Evolutionary conservation across 768 basidiomycete genomes (phyloP), one percentile per base, ranked within the genome.

Genomic region (Boletus patriciae): DNA sequence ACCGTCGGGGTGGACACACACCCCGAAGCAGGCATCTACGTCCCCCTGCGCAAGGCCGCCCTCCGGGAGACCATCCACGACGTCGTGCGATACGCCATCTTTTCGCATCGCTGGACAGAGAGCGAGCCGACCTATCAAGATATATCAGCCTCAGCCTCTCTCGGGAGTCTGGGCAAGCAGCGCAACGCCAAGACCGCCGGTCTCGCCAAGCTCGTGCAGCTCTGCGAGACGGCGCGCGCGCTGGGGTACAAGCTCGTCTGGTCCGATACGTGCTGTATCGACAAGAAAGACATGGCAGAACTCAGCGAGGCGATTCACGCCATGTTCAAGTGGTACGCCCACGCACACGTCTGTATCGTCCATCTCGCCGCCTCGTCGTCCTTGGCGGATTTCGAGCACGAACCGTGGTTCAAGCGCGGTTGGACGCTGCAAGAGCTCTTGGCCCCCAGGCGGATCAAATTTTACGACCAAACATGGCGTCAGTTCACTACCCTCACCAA

Each of bases 201-300:
- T 21, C 34, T 57, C 23, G 19, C 23, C 21, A 67, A 71, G 46
- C 65, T 68, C 37, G 25, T 41, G 6, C 53, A 53, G 12, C 57
- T 71, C 15, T 67, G 70, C 23, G 48, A 63, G 21, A 70, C 52
- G 1, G 70, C 65, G 4, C 61, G 55, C 6, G 18, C 43, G 7
- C 38, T 63, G 4, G 64, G 63, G 12, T 65, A 66, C 37, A 61
- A 46, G 16, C 31, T 65, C 11, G 63, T 62, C 54, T 71, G 70
- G 71, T 69, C 65, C 3, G 70, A 73, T 33, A 66, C 70, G 0
- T 72, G 68, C 19, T 73, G 70, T 52, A 69, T 74, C 36, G 64
- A 72, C 53, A 63, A 66, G 52, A 46, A 44, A 27, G 66, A 67
- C 42, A 25, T 54, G 3, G 27, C 56, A 3, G 71, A 73, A 29